Conservation (phyloP, 768 basidiomycete genomes). For the Termitomyces bulborhizus region DNA sequence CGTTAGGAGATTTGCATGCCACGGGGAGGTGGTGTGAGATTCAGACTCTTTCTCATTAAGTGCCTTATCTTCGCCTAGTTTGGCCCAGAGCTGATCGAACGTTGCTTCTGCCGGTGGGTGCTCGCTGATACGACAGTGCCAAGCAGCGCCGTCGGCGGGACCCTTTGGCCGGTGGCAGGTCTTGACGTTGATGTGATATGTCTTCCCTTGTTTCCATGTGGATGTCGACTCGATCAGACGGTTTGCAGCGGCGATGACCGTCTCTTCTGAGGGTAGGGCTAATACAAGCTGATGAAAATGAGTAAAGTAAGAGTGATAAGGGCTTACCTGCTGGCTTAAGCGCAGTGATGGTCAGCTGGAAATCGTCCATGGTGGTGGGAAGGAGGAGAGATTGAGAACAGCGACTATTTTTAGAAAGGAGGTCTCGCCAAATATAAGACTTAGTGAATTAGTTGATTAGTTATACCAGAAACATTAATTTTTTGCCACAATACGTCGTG, state of each 20-base stretch:
- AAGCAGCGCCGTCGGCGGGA: constrained; percentile 49
- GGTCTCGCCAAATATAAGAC: background rate
- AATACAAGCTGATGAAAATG: background rate
- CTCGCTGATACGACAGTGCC: constrained; percentile 65
- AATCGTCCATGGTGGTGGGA: constrained; percentile 17
- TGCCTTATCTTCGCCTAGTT: constrained; percentile 59
- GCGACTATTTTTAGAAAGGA: constrained; percentile 8
- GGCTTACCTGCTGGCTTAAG: constrained; percentile 10
- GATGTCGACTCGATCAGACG: constrained; percentile 50
- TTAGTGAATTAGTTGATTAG: constrained; percentile 3
- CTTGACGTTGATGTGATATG: constrained; percentile 50
- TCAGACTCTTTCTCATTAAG: constrained; percentile 61
- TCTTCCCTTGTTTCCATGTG: constrained; percentile 66
- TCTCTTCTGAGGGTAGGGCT: constrained; percentile 62
- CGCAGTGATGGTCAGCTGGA: constrained; percentile 11
- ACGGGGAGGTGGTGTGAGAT: constrained; percentile 7
- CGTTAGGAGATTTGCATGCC: constrained; percentile 10
- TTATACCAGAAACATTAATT: constrained; percentile 10
- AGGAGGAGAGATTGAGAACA: constrained; percentile 2
- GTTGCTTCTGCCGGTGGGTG: constrained; percentile 61
- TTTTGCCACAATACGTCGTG: constrained; percentile 11
- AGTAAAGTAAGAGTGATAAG: background rate
- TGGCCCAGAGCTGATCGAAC: constrained; percentile 71
- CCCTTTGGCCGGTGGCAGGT: constrained; percentile 48
- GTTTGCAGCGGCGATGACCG: constrained; percentile 44